Base-by-base conservation (phyloP, 805 yeast genomes). In the Ogataea glucozyma region DNA sequence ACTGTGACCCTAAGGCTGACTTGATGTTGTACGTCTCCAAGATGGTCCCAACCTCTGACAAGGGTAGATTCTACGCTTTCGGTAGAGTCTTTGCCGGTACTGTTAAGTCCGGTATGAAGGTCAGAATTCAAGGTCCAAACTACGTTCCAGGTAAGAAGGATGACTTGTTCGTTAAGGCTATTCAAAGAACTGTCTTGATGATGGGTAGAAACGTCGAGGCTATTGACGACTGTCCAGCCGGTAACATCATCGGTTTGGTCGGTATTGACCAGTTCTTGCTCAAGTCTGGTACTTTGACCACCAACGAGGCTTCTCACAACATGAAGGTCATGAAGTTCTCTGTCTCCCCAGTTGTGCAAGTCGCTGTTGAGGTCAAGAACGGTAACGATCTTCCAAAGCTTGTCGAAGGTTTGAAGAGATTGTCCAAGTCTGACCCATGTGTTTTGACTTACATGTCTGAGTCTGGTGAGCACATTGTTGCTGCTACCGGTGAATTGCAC, bases 71-170 rank as follows among this genome's bases (percentile, higher is more conserved):
- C 96, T 91, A 89, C 85, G 99, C 99, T 70, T 93, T 91, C 80
- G 99, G 99, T 77, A 93, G 99, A 83, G 98, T 91, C 72, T 91
- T 91, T 81, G 87, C 98, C 64, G 99, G 99, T 89, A 91, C 98
- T 67, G 97, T 93, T 68, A 87, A 77, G 73, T 88, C 97, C 65
- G 99, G 99, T 78, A 88, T 85, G 83, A 91, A 91, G 88, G 96
- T 91, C 69, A 88, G 99, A 81, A 91, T 91, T 70, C 99, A 91
- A 82, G 99, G 99, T 78, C 98, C 98, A 73, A 91, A 91, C 96
- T 91, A 89, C 79, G 81, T 81, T 65, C 97, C 96, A 73, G 99
- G 99, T 74, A 87, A 83, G 83, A 91, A 93, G 85, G 96, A 88
- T 48, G 99, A 91, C 69, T 80, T 91, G 66, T 93, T 91, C 89